These are phyloP conservation scores for Thielaviopsis punctulata DNA, from an alignment of 2,329 filamentous ascomycete genomes.

Conservation along the genomic window DNA sequence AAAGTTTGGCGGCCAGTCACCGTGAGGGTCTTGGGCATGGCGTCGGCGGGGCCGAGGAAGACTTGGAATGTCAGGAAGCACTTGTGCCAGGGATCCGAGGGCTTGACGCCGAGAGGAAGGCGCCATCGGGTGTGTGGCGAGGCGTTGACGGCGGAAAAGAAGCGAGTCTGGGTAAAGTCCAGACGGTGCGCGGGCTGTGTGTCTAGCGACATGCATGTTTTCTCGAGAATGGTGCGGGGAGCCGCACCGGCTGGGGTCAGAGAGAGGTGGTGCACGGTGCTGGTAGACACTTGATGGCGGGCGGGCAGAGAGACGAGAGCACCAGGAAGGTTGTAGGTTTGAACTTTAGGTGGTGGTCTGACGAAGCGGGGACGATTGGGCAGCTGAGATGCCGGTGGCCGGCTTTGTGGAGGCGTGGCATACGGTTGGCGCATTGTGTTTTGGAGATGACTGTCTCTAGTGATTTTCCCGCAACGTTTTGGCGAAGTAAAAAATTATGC, in stretches of 20 bases:
- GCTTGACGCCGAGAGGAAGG: conserved; percentile 13
- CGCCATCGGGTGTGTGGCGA: conserved; percentile 23
- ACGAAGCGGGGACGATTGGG: not conserved
- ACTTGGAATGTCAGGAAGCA: conserved; percentile 56
- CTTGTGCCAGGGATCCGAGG: conserved; percentile 41
- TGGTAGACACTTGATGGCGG: conserved; percentile 6
- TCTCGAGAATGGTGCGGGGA: conserved; percentile 20
- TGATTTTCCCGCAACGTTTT: not conserved
- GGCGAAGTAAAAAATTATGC: not conserved
- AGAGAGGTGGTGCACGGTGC: conserved; percentile 3
- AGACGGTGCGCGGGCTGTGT: conserved; percentile 22
- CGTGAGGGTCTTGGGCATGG: conserved; percentile 32
- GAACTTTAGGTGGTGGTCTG: not conserved
- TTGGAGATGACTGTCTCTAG: not conserved
- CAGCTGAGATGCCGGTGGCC: not conserved
- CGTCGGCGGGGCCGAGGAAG: conserved; percentile 39
- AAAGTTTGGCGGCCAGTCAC: conserved; percentile 13
- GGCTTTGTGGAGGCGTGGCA: not conserved
- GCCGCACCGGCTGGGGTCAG: conserved; percentile 11
- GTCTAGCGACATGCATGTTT: conserved; percentile 23
- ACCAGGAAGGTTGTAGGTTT: not conserved
- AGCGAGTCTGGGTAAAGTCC: conserved; percentile 19
- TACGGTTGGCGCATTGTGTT: not conserved
- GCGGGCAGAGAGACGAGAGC: conserved; percentile 1
- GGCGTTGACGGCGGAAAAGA: conserved; percentile 24